Conservation (phyloP, 2,329 filamentous ascomycete species). For the Elsinoe batatas region DNA sequence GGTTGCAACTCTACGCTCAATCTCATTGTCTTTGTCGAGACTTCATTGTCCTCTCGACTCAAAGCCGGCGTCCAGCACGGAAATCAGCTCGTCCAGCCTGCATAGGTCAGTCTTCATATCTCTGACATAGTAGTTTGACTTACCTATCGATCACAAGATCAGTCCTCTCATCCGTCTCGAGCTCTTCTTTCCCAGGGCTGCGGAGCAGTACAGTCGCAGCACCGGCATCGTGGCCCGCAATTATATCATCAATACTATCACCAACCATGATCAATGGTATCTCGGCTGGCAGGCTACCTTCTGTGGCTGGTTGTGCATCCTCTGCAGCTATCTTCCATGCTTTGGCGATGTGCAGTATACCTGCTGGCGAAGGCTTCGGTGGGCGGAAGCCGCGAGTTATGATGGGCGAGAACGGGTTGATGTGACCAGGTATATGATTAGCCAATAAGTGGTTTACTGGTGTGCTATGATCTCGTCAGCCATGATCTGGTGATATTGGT, state of each 20-base stretch:
- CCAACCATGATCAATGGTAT: conserved; percentile 43
- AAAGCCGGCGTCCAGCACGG: conserved; percentile 21
- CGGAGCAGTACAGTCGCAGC: conserved; percentile 77
- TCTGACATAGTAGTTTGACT: neutral
- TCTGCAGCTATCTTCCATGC: conserved; percentile 52
- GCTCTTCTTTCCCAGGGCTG: conserved; percentile 28
- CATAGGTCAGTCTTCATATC: neutral
- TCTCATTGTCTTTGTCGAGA: neutral
- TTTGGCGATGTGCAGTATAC: conserved; percentile 74
- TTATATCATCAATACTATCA: conserved; percentile 82
- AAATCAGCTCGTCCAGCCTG: conserved; percentile 26
- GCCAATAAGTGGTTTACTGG: conserved; percentile 65
- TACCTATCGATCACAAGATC: conserved; percentile 24
- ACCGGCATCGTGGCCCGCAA: conserved; percentile 70
- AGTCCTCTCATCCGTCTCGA: conserved; percentile 25
- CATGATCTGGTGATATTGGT: neutral
- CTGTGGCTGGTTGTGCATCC: conserved; percentile 26
- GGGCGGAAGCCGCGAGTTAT: conserved; percentile 74
- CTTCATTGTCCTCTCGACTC: neutral
- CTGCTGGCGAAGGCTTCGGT: conserved; percentile 80
- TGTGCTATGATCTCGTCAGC: conserved; percentile 27
- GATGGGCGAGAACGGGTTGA: conserved; percentile 58
- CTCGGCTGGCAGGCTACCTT: conserved; percentile 27
- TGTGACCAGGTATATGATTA: conserved; percentile 59
- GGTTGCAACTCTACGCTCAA: neutral